Percentiles rank a stretch among this genome's conserved stretches.
These are phyloP conservation scores for Plasmodium cynomolgi DNA, from an alignment of 169 alveolate genomes.

Conservation along the genomic window DNA sequence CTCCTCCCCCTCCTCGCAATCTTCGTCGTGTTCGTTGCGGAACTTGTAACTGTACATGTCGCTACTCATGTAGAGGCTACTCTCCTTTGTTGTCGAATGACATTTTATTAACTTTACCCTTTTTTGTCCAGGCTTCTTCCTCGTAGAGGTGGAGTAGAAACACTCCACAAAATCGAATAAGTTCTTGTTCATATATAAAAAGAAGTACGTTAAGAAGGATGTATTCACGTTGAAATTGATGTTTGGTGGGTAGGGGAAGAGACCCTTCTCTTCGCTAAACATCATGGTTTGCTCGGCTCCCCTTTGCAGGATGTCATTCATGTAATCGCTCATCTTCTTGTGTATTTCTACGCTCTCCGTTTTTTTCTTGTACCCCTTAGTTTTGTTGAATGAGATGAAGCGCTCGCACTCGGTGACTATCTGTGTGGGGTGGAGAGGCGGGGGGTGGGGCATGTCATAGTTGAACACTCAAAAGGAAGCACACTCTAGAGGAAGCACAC, in stretches of 20 bases:
- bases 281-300: conserved; percentile 53
- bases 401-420: conserved; percentile 37
- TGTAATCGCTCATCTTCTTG: conserved; percentile 18
- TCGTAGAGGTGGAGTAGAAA: not conserved
- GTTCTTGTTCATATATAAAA: conserved; percentile 28
- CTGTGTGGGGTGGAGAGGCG: not conserved
- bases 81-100: conserved; percentile 6
- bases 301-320: conserved; percentile 49
- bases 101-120: not conserved
- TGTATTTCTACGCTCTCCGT: conserved; percentile 10
- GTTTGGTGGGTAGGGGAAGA: conserved; percentile 10
- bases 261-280: conserved; percentile 30
- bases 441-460: not conserved
- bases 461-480: not conserved
- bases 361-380: conserved; percentile 17
- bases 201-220: conserved; percentile 41
- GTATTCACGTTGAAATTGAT: conserved; percentile 40
- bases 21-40: conserved; percentile 16
- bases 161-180: conserved; percentile 27
- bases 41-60: conserved; percentile 44
- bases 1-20: not conserved
- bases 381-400: conserved; percentile 15
- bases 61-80: conserved; percentile 50
- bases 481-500: not conserved
- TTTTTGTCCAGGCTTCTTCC: not conserved